These are phyloP conservation scores for Porphyrellus sp. DNA, from an alignment of 1,284 basidiomycete genomes.

Conservation along the genomic window DNA sequence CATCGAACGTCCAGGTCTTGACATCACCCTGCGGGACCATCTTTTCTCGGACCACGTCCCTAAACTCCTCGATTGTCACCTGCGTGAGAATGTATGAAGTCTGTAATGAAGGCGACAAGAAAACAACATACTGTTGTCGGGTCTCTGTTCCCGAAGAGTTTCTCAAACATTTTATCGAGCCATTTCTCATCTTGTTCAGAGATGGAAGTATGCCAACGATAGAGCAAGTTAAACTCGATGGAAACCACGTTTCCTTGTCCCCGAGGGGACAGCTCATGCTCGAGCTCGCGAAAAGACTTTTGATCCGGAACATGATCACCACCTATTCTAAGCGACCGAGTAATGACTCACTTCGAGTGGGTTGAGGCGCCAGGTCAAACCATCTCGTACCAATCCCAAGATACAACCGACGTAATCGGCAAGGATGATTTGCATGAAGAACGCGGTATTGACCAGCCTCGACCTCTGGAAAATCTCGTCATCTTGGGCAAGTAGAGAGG, in stretches of 20 bases:
- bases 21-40: slow-evolving; percentile 37
- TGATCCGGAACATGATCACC: not conserved
- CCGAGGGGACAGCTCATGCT: slow-evolving; percentile 41
- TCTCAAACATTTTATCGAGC: slow-evolving; percentile 50
- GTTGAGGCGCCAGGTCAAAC: slow-evolving; percentile 46
- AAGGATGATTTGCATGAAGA: slow-evolving; percentile 65
- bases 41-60: slow-evolving; percentile 35
- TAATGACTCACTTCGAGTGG: slow-evolving; percentile 41
- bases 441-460: slow-evolving; percentile 71
- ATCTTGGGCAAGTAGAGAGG: slow-evolving; percentile 47
- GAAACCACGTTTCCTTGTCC: slow-evolving; percentile 73
- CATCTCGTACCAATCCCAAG: slow-evolving; percentile 48
- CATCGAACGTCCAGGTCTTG: slow-evolving; percentile 52
- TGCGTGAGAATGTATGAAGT: slow-evolving; percentile 20
- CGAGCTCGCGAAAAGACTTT: slow-evolving; percentile 26
- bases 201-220: slow-evolving; percentile 72
- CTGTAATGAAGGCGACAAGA: slow-evolving; percentile 8
- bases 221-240: slow-evolving; percentile 72
- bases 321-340: not conserved
- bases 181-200: slow-evolving; percentile 60
- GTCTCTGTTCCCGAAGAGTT: slow-evolving; percentile 44
- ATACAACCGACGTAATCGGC: slow-evolving; percentile 66
- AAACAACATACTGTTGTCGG: slow-evolving; percentile 35
- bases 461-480: slow-evolving; percentile 76
- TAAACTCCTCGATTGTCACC: slow-evolving; percentile 47